Evolutionary conservation across 1,284 basidiomycete genomes (phyloP).

Genomic region (Sporisorium graminicola): DNA sequence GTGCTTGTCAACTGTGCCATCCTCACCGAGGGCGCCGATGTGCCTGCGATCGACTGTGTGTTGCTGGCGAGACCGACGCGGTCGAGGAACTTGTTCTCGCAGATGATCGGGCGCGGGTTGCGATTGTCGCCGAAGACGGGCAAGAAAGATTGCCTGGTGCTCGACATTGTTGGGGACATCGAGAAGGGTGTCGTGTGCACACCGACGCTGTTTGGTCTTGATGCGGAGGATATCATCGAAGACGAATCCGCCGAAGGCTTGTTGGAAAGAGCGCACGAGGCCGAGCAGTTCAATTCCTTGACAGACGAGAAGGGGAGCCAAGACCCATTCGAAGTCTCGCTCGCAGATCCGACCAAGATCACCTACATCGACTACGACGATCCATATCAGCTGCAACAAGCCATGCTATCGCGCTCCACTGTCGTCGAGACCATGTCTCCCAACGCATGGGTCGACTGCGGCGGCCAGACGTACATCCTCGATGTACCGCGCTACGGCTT

Average conservation of each 20-base stretch:
- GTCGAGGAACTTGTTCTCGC: slow-evolving; percentile 88
- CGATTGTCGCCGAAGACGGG: slow-evolving; percentile 83
- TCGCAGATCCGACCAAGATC: slow-evolving; percentile 72
- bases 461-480: slow-evolving; percentile 80
- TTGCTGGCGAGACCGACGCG: slow-evolving; percentile 81
- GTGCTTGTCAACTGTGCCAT: slow-evolving; percentile 94
- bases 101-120: slow-evolving; percentile 97
- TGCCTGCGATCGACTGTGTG: slow-evolving; percentile 82
- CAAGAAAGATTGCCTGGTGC: slow-evolving; percentile 87
- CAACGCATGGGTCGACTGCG: slow-evolving; percentile 86
- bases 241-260: slow-evolving; percentile 43
- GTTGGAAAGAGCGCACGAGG: slow-evolving; percentile 27
- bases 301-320: not conserved
- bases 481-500: slow-evolving; percentile 81
- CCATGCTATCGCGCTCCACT: slow-evolving; percentile 73
- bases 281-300: slow-evolving; percentile 1
- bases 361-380: slow-evolving; percentile 85
- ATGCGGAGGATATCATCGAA: slow-evolving; percentile 79
- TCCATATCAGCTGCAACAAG: slow-evolving; percentile 74
- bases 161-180: slow-evolving; percentile 89
- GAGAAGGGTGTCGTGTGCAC: slow-evolving; percentile 81
- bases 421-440: slow-evolving; percentile 74
- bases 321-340: slow-evolving; percentile 27
- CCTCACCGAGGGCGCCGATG: slow-evolving; percentile 72
- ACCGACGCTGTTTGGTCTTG: slow-evolving; percentile 88